Evolutionary conservation across 2,329 filamentous ascomycete genomes (phyloP).

Genomic region (Talaromyces funiculosus): DNA sequence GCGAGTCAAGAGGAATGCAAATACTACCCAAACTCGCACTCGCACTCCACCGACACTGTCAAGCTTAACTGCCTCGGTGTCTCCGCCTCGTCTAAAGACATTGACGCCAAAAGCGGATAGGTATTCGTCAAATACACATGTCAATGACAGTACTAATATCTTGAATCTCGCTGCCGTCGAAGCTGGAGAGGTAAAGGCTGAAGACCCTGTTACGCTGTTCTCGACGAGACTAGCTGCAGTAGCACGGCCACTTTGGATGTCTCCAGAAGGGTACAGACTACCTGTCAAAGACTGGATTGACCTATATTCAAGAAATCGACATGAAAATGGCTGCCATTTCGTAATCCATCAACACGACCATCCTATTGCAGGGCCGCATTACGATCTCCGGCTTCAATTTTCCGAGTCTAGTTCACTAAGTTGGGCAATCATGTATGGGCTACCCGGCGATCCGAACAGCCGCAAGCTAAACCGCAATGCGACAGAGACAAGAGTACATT

Average conservation of each 20-base stretch:
- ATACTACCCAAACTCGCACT: not conserved
- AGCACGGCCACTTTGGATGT: slow-evolving; percentile 20
- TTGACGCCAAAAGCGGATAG: not conserved
- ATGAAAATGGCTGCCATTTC: slow-evolving; percentile 51
- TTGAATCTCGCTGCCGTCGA: slow-evolving; percentile 44
- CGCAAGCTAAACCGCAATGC: slow-evolving; percentile 52
- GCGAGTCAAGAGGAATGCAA: not conserved
- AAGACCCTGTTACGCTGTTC: slow-evolving; percentile 47
- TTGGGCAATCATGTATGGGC: slow-evolving; percentile 59
- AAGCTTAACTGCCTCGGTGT: slow-evolving; percentile 23
- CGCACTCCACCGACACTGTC: slow-evolving; percentile 6
- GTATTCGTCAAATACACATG: not conserved
- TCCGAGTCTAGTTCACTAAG: slow-evolving; percentile 61
- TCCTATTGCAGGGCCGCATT: slow-evolving; percentile 61
- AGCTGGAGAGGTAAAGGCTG: slow-evolving; percentile 45
- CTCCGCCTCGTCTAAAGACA: slow-evolving; percentile 22
- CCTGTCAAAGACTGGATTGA: slow-evolving; percentile 38
- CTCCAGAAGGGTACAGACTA: slow-evolving; percentile 28
- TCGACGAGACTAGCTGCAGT: slow-evolving; percentile 34
- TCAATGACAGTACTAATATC: not conserved
- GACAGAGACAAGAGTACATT: slow-evolving; percentile 58
- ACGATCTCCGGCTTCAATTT: slow-evolving; percentile 66
- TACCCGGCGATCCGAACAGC: slow-evolving; percentile 55
- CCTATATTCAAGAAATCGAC: slow-evolving; percentile 46
- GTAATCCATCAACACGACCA: slow-evolving; percentile 70